These are phyloP conservation scores for Fraxinus quadrangulata DNA, from an alignment of 257 asterid species.

Conservation along the genomic window DNA sequence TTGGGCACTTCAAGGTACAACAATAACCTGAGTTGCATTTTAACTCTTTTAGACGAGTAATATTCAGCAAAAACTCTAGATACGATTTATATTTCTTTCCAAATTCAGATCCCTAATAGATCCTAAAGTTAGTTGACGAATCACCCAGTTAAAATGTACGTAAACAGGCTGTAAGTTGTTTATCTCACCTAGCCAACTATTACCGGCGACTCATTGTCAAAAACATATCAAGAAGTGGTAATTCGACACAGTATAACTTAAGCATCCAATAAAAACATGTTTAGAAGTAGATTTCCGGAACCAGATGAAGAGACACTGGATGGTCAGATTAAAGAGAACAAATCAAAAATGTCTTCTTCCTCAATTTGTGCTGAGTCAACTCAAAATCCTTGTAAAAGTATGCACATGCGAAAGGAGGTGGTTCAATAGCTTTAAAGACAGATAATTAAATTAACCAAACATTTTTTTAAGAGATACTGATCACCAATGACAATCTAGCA, in stretches of 20 bases:
- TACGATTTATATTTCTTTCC: neutral
- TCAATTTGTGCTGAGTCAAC: neutral
- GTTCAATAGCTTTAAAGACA: neutral
- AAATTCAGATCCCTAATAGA: neutral
- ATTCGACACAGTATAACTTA: neutral
- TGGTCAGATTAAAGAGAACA: neutral
- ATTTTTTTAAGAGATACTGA: neutral
- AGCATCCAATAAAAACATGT: neutral
- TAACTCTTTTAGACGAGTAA: neutral
- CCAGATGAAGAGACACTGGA: neutral
- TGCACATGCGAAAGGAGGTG: neutral
- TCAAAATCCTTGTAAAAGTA: neutral
- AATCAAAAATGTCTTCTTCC: neutral
- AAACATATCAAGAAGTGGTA: neutral
- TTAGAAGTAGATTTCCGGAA: neutral
- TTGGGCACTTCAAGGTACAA: conserved; percentile 4
- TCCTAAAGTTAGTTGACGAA: neutral
- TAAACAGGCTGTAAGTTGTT: neutral
- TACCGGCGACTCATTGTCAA: neutral
- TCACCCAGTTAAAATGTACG: neutral
- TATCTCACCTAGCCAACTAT: neutral
- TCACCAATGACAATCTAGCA: neutral
- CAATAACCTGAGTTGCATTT: neutral
- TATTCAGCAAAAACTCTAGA: neutral
- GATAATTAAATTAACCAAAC: too few relatives aligned